phyloP scores from a whole-genome alignment of 805 yeast species.

The Kazachstania taianensis region DNA sequence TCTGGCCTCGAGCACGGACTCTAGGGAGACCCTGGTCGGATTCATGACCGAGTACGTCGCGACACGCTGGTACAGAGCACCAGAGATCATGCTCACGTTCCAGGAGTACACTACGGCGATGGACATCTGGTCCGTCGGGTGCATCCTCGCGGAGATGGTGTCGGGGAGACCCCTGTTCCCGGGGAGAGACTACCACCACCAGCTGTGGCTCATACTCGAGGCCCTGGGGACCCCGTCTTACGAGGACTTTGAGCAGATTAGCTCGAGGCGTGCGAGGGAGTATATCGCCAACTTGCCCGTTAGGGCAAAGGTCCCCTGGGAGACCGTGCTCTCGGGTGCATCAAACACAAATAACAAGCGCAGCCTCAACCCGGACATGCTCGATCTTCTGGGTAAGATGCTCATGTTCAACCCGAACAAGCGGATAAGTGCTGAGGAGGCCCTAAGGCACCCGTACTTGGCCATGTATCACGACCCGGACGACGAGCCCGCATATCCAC shows the following conservation, averaged over 20 bases:
- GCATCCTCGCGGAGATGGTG: slow-evolving; percentile 64
- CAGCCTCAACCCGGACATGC: slow-evolving; percentile 34
- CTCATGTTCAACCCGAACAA: slow-evolving; percentile 66
- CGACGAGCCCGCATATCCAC: slow-evolving; percentile 50
- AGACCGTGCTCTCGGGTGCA: slow-evolving; percentile 18
- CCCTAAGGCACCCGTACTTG: slow-evolving; percentile 65
- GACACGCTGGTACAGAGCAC: slow-evolving; percentile 79
- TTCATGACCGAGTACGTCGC: slow-evolving; percentile 74
- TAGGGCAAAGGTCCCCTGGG: slow-evolving; percentile 43
- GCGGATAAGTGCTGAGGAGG: slow-evolving; percentile 65
- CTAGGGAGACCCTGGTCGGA: slow-evolving; percentile 39
- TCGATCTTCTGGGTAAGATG: slow-evolving; percentile 58
- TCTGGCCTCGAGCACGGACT: slow-evolving; percentile 31
- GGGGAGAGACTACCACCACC: slow-evolving; percentile 66
- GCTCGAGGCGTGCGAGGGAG: slow-evolving; percentile 66
- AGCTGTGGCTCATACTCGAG: slow-evolving; percentile 53
- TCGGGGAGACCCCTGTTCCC: slow-evolving; percentile 58
- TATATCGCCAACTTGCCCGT: slow-evolving; percentile 61
- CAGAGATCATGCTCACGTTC: slow-evolving; percentile 68
- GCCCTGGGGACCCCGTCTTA: slow-evolving; percentile 63
- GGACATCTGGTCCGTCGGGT: slow-evolving; percentile 75
- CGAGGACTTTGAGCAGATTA: slow-evolving; percentile 66
- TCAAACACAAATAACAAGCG: slow-evolving; percentile 7
- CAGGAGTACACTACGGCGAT: slow-evolving; percentile 68
- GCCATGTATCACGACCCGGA: slow-evolving; percentile 57